Base-by-base conservation (phyloP, 2,329 filamentous ascomycete species). In the Juglanconis sp. region DNA sequence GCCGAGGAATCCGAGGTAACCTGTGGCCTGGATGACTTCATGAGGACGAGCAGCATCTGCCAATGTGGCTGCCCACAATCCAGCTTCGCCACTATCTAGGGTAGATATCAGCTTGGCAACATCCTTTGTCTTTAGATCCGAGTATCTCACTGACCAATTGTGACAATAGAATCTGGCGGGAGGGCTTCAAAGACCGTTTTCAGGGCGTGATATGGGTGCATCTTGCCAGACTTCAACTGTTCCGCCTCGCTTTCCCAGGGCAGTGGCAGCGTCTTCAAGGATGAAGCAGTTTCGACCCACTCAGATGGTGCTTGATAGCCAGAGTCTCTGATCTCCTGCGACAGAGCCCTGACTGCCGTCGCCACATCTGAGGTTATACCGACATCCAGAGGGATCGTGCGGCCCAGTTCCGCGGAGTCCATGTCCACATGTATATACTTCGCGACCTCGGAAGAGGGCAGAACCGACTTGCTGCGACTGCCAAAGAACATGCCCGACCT, bases 1-100 rank as follows among this genome's bases (percentile, higher is more conserved):
- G 1, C 77, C 77, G 1, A 79, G 68, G 66, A 79, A 78, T 2
- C 78, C 77, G 1, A 80, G 69, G 53, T 79, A 74, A 53, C 73
- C 72, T 0, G 71, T 72, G 5, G 67, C 54, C 9, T 67, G 68
- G 8, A 75, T 66, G 2, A 65, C 64, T 5, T 69, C 65, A 15
- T 68, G 64, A 3, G 69, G 65, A 38, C 66, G 52, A 9, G 70
- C 65, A 46, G 61, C 49, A 55, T 70, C 71, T 6, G 70, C 69
- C 10, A 66, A 65, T 62, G 73, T 72, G 2, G 69, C 67, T 2
- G 71, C 67, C 70, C 73, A 77, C 30, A 69, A 68, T 4, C 73
- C 72, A 1, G 67, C 66, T 61, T 79, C 74, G 51, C 77, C 77
- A 34, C 73, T 73, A 51, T 78, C 77, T 35, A 66, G 4, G 24